phyloP scores from a whole-genome alignment of 2,329 filamentous ascomycete species.

The Fonsecaea pedrosoi region DNA sequence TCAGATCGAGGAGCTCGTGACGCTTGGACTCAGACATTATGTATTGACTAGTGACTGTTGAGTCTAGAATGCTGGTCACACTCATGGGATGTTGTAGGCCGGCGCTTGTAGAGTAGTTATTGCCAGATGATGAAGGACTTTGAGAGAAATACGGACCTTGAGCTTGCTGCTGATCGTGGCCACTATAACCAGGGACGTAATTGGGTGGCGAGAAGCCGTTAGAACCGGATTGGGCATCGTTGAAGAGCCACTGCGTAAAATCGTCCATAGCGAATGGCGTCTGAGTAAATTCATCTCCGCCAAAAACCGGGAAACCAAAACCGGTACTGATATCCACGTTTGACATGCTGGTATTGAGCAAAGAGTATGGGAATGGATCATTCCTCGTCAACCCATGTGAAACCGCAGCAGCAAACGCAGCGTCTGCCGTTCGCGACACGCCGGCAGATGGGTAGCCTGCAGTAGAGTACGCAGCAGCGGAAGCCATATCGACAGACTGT shows the following conservation, averaged over 20 bases:
- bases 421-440: conserved; percentile 38
- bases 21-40: conserved; percentile 87
- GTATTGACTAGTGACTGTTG: conserved; percentile 73
- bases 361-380: conserved; percentile 36
- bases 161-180: conserved; percentile 52
- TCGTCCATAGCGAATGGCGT: conserved; percentile 90
- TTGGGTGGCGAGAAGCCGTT: conserved; percentile 55
- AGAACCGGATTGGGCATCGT: conserved; percentile 64
- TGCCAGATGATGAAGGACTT: conserved; percentile 48
- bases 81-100: conserved; percentile 78
- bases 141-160: conserved; percentile 60
- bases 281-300: conserved; percentile 75
- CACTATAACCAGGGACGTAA: conserved; percentile 51
- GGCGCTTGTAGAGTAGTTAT: conserved; percentile 22
- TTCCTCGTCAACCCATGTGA: conserved; percentile 40
- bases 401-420: conserved; percentile 41
- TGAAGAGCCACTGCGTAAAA: conserved; percentile 85
- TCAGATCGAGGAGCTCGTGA: conserved; percentile 80
- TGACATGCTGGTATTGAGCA: conserved; percentile 36
- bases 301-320: conserved; percentile 80
- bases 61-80: conserved; percentile 82
- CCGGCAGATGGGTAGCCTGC: conserved; percentile 29
- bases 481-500: conserved; percentile 27
- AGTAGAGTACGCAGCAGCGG: conserved; percentile 24
- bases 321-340: conserved; percentile 48